Evolutionary conservation across 2,329 filamentous ascomycete genomes (phyloP), one percentile per base, ranked within the genome.

Genomic region (Septoria petroselini): DNA sequence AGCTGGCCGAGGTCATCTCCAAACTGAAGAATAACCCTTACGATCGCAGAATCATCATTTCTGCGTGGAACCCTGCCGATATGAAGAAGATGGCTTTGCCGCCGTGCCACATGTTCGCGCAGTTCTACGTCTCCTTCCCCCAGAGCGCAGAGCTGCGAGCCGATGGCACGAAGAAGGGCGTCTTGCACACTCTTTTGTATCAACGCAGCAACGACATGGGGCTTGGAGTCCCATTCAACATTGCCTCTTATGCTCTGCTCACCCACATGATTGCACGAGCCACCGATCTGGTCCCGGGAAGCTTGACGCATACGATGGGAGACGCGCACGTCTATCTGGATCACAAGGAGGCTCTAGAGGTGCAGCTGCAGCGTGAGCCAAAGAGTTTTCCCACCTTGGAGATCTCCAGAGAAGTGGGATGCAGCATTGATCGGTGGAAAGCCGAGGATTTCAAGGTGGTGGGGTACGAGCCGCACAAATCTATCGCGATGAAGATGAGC

Each of bases 401-500:
- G 57, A 90, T 97, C 52, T 73, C 74, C 47, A 76, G 82, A 41
- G 81, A 85, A 50, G 76, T 78, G 12, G 81, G 82, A 1, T 84
- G 86, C 1, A 86, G 80, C 58, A 89, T 97, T 62, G 93, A 98
- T 67, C 89, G 88, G 1, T 97, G 93, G 90, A 84, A 82, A 67
- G 76, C 82, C 1, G 89, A 94, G 58, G 91, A 98, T 54, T 91
- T 98, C 68, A 83, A 86, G 51, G 80, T 98, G 4, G 78, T 87
- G 63, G 91, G 86, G 0, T 98, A 98, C 69, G 81, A 91, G 41
- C 91, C 93, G 49, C 89, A 96, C 69, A 91, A 91, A 74, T 80
- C 80, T 4, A 95, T 98, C 72, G 80, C 87, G 37, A 98, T 98
- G 93, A 96, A 97, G 75, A 98, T 98, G 93, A 94, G 88, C 65